Conservation (phyloP, 2,329 filamentous ascomycete species). For the Calonectria fujianensis region DNA sequence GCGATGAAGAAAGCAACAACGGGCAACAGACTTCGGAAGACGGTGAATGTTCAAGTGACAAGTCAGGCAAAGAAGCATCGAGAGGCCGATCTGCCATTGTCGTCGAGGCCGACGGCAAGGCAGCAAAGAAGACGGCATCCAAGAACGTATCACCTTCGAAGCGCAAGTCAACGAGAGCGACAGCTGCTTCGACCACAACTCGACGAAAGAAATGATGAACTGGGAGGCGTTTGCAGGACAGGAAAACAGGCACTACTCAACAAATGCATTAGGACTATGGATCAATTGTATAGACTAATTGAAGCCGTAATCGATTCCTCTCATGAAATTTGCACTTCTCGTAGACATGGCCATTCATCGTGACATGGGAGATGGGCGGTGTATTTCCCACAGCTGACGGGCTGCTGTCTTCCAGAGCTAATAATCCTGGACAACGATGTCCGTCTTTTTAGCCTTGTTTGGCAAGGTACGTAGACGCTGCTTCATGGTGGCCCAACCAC, state of each 20-base stretch:
- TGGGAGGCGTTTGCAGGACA: slow-evolving; percentile 18
- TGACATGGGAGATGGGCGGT: not conserved
- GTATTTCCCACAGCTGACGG: slow-evolving; percentile 1
- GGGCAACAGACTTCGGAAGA: slow-evolving; percentile 55
- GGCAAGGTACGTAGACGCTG: slow-evolving; percentile 30
- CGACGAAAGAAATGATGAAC: slow-evolving; percentile 60
- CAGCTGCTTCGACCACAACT: slow-evolving; percentile 26
- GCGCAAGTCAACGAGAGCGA: slow-evolving; percentile 59
- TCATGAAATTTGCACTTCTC: not conserved
- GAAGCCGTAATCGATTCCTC: slow-evolving; percentile 36
- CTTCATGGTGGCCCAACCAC: slow-evolving; percentile 4
- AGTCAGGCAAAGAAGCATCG: slow-evolving; percentile 56
- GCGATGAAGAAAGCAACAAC: slow-evolving; percentile 55
- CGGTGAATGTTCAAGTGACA: slow-evolving; percentile 62
- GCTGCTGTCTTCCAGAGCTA: not conserved
- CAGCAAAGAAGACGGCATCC: slow-evolving; percentile 62
- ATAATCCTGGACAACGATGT: slow-evolving; percentile 26
- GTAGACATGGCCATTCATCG: not conserved
- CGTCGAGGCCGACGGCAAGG: slow-evolving; percentile 60
- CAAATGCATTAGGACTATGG: slow-evolving; percentile 38
- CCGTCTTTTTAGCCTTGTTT: slow-evolving; percentile 39
- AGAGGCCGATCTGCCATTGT: slow-evolving; percentile 61
- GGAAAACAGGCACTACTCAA: slow-evolving; percentile 37
- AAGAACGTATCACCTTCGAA: slow-evolving; percentile 62
- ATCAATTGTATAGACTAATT: slow-evolving; percentile 41